A percentile compares a stretch with the other conserved stretches of the same genome.
Conservation (phyloP, 202 grass and related monocot genomes). For the Brachypodium distachyon region DNA sequence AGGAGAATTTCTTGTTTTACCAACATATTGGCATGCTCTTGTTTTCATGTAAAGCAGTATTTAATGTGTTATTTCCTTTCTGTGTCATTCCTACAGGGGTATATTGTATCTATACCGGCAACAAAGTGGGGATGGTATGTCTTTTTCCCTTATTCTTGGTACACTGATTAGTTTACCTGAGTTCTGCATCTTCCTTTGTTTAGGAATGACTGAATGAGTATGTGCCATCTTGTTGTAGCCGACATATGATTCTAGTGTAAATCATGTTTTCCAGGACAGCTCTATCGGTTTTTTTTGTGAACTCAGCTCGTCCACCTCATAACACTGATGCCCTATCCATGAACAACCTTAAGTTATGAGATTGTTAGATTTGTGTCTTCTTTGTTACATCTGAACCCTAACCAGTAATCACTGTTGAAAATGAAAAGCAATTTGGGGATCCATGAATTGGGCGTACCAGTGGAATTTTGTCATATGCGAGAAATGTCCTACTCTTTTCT, state of each 20-base stretch:
- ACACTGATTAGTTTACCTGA: not conserved
- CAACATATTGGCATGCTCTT: not conserved
- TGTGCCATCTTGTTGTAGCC: not conserved
- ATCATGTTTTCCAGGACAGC: not conserved
- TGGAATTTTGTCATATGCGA: not conserved
- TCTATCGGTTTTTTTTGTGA: not conserved
- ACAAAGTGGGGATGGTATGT: constrained; percentile 73
- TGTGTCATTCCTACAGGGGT: constrained; percentile 49
- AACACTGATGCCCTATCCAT: not conserved
- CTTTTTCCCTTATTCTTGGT: not conserved
- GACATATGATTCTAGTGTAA: not conserved
- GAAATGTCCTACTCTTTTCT: too few species aligned
- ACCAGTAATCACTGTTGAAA: too few species aligned
- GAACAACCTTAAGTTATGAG: not conserved
- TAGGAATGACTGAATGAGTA: not conserved
- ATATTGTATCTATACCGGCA: constrained; percentile 76
- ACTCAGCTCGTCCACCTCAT: not conserved
- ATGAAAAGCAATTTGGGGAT: too few species aligned
- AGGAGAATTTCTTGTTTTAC: not conserved
- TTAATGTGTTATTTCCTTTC: not conserved
- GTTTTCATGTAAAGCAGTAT: not conserved
- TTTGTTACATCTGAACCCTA: not conserved
- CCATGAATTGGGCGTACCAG: not conserved
- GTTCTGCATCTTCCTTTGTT: not conserved
- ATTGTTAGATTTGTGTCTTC: not conserved